Base-by-base conservation (phyloP, 2,329 filamentous ascomycete genomes). In the Calonectria hongkongensis region DNA sequence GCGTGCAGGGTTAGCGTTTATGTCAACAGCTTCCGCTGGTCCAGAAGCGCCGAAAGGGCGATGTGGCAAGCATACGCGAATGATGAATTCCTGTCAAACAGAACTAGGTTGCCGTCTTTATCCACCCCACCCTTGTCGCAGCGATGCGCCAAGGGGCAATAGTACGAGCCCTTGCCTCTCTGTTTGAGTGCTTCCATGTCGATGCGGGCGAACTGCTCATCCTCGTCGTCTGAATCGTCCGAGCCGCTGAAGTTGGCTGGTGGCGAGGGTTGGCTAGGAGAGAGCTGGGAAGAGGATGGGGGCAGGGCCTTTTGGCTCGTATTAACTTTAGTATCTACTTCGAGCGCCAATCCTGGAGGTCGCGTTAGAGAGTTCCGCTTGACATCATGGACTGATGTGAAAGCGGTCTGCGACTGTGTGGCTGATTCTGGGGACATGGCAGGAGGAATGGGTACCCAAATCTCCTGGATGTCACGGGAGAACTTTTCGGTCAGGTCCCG, bases 61-160 rank as follows among this genome's bases (percentile, higher is more conserved):
- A 66, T 63, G 66, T 66, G 71, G 70, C 56, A 76, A 71, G 64
- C 78, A 70, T 81, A 85, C 83, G 81, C 82, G 78, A 85, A 86
- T 68, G 84, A 84, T 68, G 85, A 86, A 73, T 86, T 85, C 63
- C 85, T 82, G 73, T 85, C 84, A 76, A 86, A 86, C 54, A 83
- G 72, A 41, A 85, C 80, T 16, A 85, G 78, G 9, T 81, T 80
- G 12, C 85, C 85, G 18, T 83, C 79, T 62, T 82, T 83, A 67
- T 85, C 83, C 48, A 85, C 83, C 33, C 85, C 85, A 36, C 85
- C 85, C 73, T 86, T 86, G 68, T 83, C 83, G 65, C 85, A 86
- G 39, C 77, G 79, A 48, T 66, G 63, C 9, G 80, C 81, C 27
- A 84, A 79, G 13, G 84, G 84, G 68, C 85, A 86, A 36, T 77